Base-by-base conservation (phyloP, 1,139 yeast genomes). In the Hanseniaspora gamundiae region DNA sequence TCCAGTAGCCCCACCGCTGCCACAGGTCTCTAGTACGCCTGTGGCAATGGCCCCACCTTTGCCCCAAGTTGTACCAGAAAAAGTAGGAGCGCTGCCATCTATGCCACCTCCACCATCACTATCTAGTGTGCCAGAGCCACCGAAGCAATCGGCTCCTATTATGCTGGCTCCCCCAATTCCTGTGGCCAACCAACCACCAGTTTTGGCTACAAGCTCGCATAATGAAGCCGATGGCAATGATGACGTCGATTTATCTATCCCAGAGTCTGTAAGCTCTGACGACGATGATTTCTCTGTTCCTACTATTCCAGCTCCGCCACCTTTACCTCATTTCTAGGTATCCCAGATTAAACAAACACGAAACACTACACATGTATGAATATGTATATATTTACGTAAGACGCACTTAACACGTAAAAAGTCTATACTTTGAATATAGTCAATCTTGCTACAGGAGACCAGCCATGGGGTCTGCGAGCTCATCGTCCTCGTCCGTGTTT, bases 241-340 rank as follows among this genome's bases (percentile, higher is more conserved):
- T 30, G 62, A 60, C 31, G 64, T 58, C 40, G 61, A 55, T 38
- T 48, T 62, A 28, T 61, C 66, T 3, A 57, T 62, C 33, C 66
- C 66, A 4, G 66, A 62, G 27, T 60, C 66, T 20, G 61, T 62
- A 10, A 62, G 55, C 13, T 60, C 65, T 2, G 61, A 55, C 39
- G 50, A 49, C 20, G 60, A 57, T 19, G 59, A 44, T 5, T 47
- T 43, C 14, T 41, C 26, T 14, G 39, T 48, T 3, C 39, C 41
- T 10, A 27, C 39, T 10, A 30, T 24, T 22, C 41, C 43, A 24
- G 36, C 35, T 24, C 46, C 39, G 17, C 35, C 48, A 8, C 41
- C 42, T 17, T 49, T 53, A 26, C 52, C 54, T 10, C 38, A 20
- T 4, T 35, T 35, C 5, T 35, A 17, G n/a, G 11, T 35, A 4